Conservation (phyloP, 352 stramenopile species). For the Phytophthora quininea region DNA sequence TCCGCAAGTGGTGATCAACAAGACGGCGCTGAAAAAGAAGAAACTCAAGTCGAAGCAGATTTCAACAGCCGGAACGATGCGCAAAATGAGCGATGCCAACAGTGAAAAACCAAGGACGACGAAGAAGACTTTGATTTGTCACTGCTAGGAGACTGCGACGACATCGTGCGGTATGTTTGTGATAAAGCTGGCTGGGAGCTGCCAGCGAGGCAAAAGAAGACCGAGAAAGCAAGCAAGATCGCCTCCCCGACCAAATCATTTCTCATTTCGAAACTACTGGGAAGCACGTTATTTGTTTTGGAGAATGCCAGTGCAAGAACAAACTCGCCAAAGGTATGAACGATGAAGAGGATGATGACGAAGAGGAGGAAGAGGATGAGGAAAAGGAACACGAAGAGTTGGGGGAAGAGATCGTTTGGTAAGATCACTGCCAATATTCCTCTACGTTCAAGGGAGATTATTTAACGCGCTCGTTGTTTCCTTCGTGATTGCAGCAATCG, state of each 20-base stretch:
- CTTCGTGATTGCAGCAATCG: slow-evolving; percentile 34
- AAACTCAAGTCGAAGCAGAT: slow-evolving; percentile 54
- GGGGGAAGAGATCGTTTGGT: slow-evolving; percentile 59
- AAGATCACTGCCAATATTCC: slow-evolving; percentile 10
- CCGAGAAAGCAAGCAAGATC: background rate
- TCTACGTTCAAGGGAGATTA: background rate
- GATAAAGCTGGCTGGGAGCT: slow-evolving; percentile 56
- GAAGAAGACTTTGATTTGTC: slow-evolving; percentile 82
- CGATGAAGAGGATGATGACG: slow-evolving; percentile 18
- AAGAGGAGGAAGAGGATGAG: slow-evolving; percentile 27
- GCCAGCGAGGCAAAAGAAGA: slow-evolving; percentile 25
- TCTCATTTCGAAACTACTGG: slow-evolving; percentile 26
- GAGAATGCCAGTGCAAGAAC: slow-evolving; percentile 60
- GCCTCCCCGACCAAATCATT: slow-evolving; percentile 24
- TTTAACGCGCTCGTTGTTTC: background rate
- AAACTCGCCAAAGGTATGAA: slow-evolving; percentile 38
- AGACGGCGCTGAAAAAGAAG: slow-evolving; percentile 85
- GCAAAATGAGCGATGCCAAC: slow-evolving; percentile 21
- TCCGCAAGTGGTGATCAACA: slow-evolving; percentile 92
- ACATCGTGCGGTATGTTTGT: slow-evolving; percentile 75
- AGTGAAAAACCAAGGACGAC: slow-evolving; percentile 27
- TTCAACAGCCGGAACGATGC: slow-evolving; percentile 20
- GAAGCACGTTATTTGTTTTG: slow-evolving; percentile 44
- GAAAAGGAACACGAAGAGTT: slow-evolving; percentile 24
- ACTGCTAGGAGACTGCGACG: slow-evolving; percentile 81